Evolutionary conservation across 768 basidiomycete species (phyloP).

Genomic region (Serendipita indica): DNA sequence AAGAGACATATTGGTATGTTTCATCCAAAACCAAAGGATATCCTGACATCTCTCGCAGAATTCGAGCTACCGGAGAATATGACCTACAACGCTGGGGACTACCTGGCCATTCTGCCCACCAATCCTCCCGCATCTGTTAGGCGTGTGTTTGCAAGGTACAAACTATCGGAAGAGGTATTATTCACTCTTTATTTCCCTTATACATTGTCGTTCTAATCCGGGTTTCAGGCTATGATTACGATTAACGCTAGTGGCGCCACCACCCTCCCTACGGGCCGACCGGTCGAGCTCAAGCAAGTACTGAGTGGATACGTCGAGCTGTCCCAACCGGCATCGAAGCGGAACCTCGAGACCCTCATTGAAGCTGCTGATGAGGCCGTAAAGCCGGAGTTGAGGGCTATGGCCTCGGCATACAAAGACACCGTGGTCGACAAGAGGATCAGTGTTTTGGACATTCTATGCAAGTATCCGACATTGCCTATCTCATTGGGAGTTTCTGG

Average conservation of each 20-base stretch:
- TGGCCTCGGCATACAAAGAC: slow-evolving; percentile 20
- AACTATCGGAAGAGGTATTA: slow-evolving; percentile 6
- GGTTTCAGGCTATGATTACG: slow-evolving; percentile 12
- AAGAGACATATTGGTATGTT: slow-evolving; percentile 10
- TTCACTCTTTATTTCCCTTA: not conserved
- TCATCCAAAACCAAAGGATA: not conserved
- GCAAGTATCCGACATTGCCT: slow-evolving; percentile 25
- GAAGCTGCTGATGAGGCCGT: slow-evolving; percentile 18
- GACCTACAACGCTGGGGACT: slow-evolving; percentile 12
- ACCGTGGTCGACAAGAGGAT: slow-evolving; percentile 25
- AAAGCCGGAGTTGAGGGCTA: not conserved
- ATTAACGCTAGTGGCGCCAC: slow-evolving; percentile 27
- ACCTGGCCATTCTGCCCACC: slow-evolving; percentile 13
- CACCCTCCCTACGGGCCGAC: slow-evolving; percentile 27
- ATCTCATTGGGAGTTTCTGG: slow-evolving; percentile 27
- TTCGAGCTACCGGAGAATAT: slow-evolving; percentile 12
- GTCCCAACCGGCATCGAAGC: slow-evolving; percentile 32
- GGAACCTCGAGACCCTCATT: slow-evolving; percentile 26
- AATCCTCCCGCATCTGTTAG: slow-evolving; percentile 9
- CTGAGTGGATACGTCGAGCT: slow-evolving; percentile 35
- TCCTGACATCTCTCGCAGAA: not conserved
- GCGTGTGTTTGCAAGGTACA: not conserved
- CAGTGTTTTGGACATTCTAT: slow-evolving; percentile 31
- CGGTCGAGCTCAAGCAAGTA: slow-evolving; percentile 26
- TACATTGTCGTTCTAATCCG: not conserved